Evolutionary conservation across 2,329 filamentous ascomycete genomes (phyloP).

Genomic region (Penicillium sp.): DNA sequence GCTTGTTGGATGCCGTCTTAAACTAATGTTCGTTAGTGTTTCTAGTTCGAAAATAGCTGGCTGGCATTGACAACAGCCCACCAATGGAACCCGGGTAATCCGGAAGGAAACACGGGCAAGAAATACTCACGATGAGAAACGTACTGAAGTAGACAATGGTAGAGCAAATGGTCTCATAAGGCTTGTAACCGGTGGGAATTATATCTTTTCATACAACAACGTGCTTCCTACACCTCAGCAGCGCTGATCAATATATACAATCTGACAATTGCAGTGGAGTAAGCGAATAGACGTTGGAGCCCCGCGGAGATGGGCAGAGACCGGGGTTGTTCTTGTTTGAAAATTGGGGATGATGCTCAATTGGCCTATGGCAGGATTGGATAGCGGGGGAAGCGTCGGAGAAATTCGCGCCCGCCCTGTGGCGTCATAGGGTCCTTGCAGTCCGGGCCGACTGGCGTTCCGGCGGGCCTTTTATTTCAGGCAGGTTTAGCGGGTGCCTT

Average conservation of each 20-base stretch:
- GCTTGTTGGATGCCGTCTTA: background rate
- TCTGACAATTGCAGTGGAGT: background rate
- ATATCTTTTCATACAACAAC: background rate
- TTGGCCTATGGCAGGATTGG: background rate
- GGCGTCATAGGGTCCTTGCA: background rate
- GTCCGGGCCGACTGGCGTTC: background rate
- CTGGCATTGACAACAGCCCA: background rate
- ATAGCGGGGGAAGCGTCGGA: constrained; percentile 3
- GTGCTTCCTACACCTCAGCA: background rate
- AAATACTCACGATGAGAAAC: constrained; percentile 2
- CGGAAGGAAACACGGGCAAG: background rate
- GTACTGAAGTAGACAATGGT: background rate
- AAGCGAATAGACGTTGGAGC: background rate
- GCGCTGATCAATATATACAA: background rate
- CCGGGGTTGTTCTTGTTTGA: background rate
- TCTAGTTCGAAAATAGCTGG: background rate
- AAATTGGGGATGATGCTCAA: background rate
- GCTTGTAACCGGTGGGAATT: background rate
- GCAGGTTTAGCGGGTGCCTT: background rate
- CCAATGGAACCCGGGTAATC: background rate
- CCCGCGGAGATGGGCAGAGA: background rate
- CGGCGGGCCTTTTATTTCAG: background rate
- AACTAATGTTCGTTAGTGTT: background rate
- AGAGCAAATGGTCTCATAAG: constrained; percentile 4
- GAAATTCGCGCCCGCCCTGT: background rate